These are phyloP conservation scores for Dothideomycetidae sp. DNA, from an alignment of 2,329 filamentous ascomycete genomes.

Conservation along the genomic window DNA sequence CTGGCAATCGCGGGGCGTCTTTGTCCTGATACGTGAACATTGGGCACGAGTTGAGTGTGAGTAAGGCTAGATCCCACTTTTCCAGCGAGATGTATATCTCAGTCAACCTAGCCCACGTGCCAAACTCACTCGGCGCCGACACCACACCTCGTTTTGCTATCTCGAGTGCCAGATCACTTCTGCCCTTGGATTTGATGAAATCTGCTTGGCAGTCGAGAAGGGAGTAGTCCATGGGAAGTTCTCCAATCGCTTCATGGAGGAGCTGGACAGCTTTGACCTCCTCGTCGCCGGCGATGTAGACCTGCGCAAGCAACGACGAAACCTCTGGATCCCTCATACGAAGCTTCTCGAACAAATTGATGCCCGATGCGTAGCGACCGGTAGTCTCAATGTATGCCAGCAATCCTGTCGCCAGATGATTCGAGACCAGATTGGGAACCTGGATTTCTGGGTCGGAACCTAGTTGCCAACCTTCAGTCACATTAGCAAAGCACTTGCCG, in stretches of 20 bases:
- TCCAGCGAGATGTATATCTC: constrained; percentile 90
- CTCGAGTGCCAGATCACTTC: constrained; percentile 73
- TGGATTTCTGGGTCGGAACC: constrained; percentile 95
- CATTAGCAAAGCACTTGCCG: constrained; percentile 8
- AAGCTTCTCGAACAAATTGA: constrained; percentile 95
- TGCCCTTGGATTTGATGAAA: constrained; percentile 79
- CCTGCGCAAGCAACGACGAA: constrained; percentile 77
- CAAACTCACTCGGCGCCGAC: constrained; percentile 90
- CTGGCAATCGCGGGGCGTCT: constrained; percentile 85
- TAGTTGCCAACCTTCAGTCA: constrained; percentile 63
- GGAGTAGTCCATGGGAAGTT: constrained; percentile 94
- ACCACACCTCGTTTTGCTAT: constrained; percentile 92
- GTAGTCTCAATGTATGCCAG: constrained; percentile 92
- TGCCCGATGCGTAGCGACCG: constrained; percentile 83
- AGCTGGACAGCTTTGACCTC: constrained; percentile 90
- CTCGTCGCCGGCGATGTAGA: constrained; percentile 88
- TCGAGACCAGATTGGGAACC: constrained; percentile 91
- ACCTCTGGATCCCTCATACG: constrained; percentile 83
- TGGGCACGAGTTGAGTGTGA: constrained; percentile 93
- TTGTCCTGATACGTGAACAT: constrained; percentile 99
- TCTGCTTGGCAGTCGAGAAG: constrained; percentile 89
- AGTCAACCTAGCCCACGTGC: constrained; percentile 85
- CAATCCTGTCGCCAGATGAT: constrained; percentile 86
- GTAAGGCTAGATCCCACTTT: constrained; percentile 88
- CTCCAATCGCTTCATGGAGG: constrained; percentile 74